Base-by-base conservation (phyloP, 495 filamentous ascomycete species). In the Aspergillus diversus region DNA sequence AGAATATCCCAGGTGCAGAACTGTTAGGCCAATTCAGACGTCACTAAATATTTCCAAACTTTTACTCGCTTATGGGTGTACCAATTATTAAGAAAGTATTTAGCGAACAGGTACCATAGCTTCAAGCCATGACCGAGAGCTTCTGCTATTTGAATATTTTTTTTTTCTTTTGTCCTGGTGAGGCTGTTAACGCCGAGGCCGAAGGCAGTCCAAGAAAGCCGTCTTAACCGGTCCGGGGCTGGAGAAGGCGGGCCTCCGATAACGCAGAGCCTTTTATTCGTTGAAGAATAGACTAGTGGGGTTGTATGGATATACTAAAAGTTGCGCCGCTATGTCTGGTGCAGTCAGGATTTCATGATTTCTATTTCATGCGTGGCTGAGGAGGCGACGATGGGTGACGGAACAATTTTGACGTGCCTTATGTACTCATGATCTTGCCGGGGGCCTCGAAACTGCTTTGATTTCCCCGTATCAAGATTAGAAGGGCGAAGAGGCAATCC, bases 221-320 rank as follows among this genome's bases (percentile, higher is more conserved):
- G 65, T 51, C 21, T 52, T 67, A 67, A 27, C 65, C 65, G 65
- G 54, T 50, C 46, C 39, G 49, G 27, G 32, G 47, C 16, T 34
- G 31, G 33, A 27, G 17, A 11, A 32, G 49, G 49, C 57, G 63
- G 60, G 61, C 35, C 50, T 67, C 65, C 65, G 65, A 67, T 48
- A 60, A 43, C 35, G 31, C 49, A 32, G 27, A 15, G 3, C 16
- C 21, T 53, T 58, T 35, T n/a, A 63, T 53, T 58, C 61, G 55
- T 33, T 17, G 43, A 33, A 11, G 32, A 39, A 37, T 35, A 52
- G 9, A 15, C 21, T 49, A 31, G 31, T 21, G 59, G 59, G 21
- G 21, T 27, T 27, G 21, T 27, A 27, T 27, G 21, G 21, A 27
- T 27, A 27, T 27, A 27, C 21, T 27, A 27, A 27, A 27, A 27